phyloP scores from a whole-genome alignment of 495 filamentous ascomycete genomes.

The Bacidia gigantensis region DNA sequence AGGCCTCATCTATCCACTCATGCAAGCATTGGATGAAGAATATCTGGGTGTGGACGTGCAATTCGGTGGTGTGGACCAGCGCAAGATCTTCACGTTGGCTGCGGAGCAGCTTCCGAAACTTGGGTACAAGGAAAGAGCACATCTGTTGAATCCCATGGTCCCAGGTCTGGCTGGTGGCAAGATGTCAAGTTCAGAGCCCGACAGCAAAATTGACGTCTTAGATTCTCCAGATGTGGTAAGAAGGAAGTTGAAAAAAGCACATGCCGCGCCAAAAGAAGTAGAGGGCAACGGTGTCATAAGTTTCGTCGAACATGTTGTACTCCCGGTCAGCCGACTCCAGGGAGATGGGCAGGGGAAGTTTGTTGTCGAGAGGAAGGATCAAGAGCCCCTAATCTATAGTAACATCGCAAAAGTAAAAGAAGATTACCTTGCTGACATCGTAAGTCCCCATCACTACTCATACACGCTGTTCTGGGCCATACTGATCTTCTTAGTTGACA shows the following conservation, averaged over 20 bases:
- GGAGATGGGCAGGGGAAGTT: conserved; percentile 41
- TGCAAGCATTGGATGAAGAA: conserved; percentile 88
- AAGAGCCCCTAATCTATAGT: conserved; percentile 64
- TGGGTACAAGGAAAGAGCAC: conserved; percentile 59
- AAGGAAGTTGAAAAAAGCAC: conserved; percentile 74
- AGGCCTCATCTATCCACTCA: conserved; percentile 74
- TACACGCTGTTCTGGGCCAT: background rate
- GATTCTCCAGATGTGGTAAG: conserved; percentile 56
- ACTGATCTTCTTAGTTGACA: conserved; percentile 42
- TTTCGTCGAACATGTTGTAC: conserved; percentile 71
- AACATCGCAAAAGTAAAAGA: conserved; percentile 54
- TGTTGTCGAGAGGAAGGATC: conserved; percentile 44
- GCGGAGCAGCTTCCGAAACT: conserved; percentile 61
- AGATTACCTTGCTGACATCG: conserved; percentile 69
- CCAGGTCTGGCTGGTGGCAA: conserved; percentile 74
- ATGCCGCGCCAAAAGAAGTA: conserved; percentile 55
- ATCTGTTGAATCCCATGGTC: conserved; percentile 86
- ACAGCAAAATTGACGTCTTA: conserved; percentile 84
- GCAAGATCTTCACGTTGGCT: conserved; percentile 78
- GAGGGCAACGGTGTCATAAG: conserved; percentile 77
- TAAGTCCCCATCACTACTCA: conserved; percentile 35
- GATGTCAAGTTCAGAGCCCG: conserved; percentile 50
- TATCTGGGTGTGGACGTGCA: conserved; percentile 75
- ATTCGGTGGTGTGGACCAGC: conserved; percentile 62
- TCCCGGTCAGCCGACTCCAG: conserved; percentile 47